These are phyloP conservation scores for Thymus quinquecostatus DNA, from an alignment of 257 asterid genomes.

Conservation along the genomic window DNA sequence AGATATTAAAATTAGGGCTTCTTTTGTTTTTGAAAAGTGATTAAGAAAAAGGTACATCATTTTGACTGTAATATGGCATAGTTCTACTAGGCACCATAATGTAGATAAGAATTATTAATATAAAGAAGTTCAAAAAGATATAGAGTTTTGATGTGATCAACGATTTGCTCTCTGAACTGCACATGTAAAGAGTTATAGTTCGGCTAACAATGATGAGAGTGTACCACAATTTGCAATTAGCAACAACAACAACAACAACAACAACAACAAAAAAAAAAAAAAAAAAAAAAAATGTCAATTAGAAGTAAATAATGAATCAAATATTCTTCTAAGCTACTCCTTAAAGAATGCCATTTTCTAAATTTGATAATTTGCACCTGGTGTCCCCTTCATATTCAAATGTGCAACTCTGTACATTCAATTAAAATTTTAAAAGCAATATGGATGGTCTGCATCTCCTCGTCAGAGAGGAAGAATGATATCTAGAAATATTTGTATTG, in stretches of 20 bases:
- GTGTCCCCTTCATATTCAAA: not conserved
- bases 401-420: not conserved
- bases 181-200: not conserved
- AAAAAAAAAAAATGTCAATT: not conserved
- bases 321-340: not conserved
- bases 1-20: too few relatives aligned
- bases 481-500: not conserved
- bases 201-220: not conserved
- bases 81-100: not conserved
- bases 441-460: conserved; percentile 14
- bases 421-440: conserved; percentile 26
- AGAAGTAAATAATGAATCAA: not conserved
- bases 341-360: not conserved
- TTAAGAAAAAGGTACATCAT: too few relatives aligned
- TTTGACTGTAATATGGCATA: conserved; percentile 1
- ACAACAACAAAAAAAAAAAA: too few relatives aligned
- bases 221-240: not conserved
- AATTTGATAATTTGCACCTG: not conserved
- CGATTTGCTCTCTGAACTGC: not conserved
- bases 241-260: too few relatives aligned
- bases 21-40: too few relatives aligned
- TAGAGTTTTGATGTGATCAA: not conserved
- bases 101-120: not conserved
- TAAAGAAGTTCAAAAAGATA: not conserved
- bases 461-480: not conserved